Base-by-base conservation (phyloP, 768 basidiomycete species). In the Agrocybe praecox region DNA sequence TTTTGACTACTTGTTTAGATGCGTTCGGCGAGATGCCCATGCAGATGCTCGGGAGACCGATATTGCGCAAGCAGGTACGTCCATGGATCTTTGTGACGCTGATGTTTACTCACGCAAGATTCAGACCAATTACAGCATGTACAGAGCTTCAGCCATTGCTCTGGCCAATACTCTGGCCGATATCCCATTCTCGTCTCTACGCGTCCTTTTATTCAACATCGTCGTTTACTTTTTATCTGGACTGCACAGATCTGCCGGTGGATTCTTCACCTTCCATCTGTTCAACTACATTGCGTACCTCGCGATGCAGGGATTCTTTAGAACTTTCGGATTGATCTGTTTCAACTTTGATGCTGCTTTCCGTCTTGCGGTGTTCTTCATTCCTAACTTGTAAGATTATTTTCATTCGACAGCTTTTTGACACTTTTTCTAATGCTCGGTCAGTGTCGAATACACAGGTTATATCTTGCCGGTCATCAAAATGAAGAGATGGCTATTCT, bases 401-500 rank as follows among this genome's bases (percentile, higher is more conserved):
- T 21, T 40, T 22, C 55, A 46, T 45, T 44, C n/a, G n/a, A n/a
- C n/a, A n/a, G 6, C 46, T 29, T 44, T 3, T 24, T 24, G 5
- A 4, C 36, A 14, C 14, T 21, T 23, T 49, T 22, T 24, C 53
- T 22, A 14, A 52, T 43, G 23, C 51, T 23, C 54, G 9, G 26
- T 7, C 46, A 77, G 76, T 66, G 75, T 92, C 52, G 75, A 85
- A 62, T 94, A 89, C 65, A 76, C 81, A 18, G 90, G 89, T 4
- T 89, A 89, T 66, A 80, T 86, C 50, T 83, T 91, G 56, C 87
- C 87, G 0, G 80, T 83, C 7, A 76, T 77, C 60, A 75, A 80
- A 58, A 90, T 91, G 88, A 89, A 91, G 67, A 76, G 86, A 43
- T 93, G 89, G 89, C 67, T 94, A 9, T 92, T 91, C 75, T 94